phyloP scores from a whole-genome alignment of 129 eudicot genomes.

The Artemisia tridentata region DNA sequence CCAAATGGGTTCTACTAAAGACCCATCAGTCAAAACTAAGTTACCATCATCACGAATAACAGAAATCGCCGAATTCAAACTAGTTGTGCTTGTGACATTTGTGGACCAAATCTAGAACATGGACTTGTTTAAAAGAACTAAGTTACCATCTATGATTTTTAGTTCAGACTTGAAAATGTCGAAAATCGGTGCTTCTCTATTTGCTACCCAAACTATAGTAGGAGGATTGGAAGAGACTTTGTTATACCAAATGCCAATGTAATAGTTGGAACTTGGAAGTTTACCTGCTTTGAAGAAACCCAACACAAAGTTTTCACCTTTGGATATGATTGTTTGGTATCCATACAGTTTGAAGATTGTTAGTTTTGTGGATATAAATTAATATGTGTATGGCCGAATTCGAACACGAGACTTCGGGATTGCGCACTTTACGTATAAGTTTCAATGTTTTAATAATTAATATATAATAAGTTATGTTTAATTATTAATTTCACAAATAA shows the following conservation, averaged over 20 bases:
- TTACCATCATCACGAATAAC: slow-evolving; percentile 49
- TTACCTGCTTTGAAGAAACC: slow-evolving; percentile 58
- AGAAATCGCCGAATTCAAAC: slow-evolving; percentile 20
- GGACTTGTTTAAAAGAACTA: slow-evolving; percentile 39
- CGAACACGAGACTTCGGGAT: no score
- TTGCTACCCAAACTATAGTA: slow-evolving; percentile 66
- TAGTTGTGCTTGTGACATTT: slow-evolving; percentile 18
- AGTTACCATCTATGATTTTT: slow-evolving; percentile 40
- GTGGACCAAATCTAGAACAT: slow-evolving; percentile 48
- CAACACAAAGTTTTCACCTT: slow-evolving; percentile 32
- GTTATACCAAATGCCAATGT: slow-evolving; percentile 52
- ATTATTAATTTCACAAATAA: no score
- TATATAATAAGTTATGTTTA: no score
- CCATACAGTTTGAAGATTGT: neutral
- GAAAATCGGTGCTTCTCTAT: slow-evolving; percentile 41
- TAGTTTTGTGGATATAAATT: no score
- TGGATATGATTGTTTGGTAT: neutral
- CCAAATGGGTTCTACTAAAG: slow-evolving; percentile 29
- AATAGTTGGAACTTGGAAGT: slow-evolving; percentile 37
- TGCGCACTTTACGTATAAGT: no score
- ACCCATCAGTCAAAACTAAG: slow-evolving; percentile 39
- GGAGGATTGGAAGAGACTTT: neutral
- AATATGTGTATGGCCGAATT: no score
- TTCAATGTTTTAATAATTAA: no score
- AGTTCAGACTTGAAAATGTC: slow-evolving; percentile 34